phyloP scores from a whole-genome alignment of 2,329 filamentous ascomycete species.

The Pseudocercospora crystallina region DNA sequence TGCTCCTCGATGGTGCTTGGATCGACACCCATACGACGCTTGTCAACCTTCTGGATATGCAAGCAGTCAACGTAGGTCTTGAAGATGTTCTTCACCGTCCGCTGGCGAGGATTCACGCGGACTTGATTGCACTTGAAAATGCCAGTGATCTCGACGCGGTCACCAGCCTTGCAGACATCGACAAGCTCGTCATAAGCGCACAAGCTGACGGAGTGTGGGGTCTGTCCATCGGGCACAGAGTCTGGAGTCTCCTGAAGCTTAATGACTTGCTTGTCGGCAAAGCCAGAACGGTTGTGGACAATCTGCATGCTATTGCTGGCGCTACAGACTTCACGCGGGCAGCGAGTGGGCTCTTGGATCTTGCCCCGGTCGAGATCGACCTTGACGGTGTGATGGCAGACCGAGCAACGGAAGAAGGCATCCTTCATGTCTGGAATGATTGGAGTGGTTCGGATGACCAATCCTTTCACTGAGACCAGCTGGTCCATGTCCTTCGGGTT shows the following conservation, averaged over 20 bases:
- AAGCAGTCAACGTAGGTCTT: conserved; percentile 97
- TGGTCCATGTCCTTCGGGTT: conserved; percentile 97
- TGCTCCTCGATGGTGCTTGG: conserved; percentile 83
- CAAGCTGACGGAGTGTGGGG: conserved; percentile 92
- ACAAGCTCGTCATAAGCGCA: conserved; percentile 97
- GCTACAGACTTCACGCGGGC: conserved; percentile 76
- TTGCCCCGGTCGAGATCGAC: conserved; percentile 93
- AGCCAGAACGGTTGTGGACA: conserved; percentile 90
- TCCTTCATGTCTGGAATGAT: conserved; percentile 99
- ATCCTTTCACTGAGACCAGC: conserved; percentile 87
- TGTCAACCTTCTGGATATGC: conserved; percentile 95
- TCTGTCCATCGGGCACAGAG: conserved; percentile 90
- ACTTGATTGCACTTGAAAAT: conserved; percentile 96
- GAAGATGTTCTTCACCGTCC: conserved; percentile 91
- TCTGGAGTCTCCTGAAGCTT: conserved; percentile 98
- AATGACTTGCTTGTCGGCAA: conserved; percentile 97
- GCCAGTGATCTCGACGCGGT: conserved; percentile 90
- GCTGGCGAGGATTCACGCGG: conserved; percentile 87
- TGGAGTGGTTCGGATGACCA: conserved; percentile 92
- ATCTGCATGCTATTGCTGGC: conserved; percentile 97
- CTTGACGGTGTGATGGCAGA: conserved; percentile 86
- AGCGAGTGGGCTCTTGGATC: conserved; percentile 90
- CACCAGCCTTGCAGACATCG: conserved; percentile 96
- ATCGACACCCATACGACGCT: conserved; percentile 89
- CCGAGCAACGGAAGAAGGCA: conserved; percentile 93